Conservation (phyloP, 331 rosid species). For the Telfairia occidentalis region DNA sequence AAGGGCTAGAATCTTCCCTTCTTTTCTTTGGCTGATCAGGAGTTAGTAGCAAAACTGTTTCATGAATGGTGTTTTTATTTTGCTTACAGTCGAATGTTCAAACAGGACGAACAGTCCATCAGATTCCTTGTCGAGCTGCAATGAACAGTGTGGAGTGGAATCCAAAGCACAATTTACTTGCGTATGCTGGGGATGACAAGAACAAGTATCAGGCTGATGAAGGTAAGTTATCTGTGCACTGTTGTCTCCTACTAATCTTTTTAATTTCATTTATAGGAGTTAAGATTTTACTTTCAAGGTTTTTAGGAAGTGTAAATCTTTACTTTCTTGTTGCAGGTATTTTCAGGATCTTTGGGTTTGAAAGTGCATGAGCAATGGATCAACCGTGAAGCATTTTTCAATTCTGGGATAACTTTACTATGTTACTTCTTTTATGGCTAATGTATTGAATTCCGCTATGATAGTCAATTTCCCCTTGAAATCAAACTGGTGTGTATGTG, state of each 20-base stretch:
- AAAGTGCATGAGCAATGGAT: slow-evolving; percentile 8
- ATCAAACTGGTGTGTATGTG: not conserved
- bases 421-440: not conserved
- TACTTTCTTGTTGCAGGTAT: slow-evolving; percentile 10
- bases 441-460: slow-evolving; percentile 1
- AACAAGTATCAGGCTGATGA: slow-evolving; percentile 91
- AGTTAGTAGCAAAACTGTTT: not conserved
- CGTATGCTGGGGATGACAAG: slow-evolving; percentile 96
- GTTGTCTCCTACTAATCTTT: not conserved
- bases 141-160: slow-evolving; percentile 98
- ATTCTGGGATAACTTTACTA: not conserved
- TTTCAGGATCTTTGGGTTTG: slow-evolving; percentile 15
- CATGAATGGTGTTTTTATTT: not conserved
- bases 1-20: not conserved
- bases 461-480: not conserved
- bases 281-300: not conserved
- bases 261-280: not conserved
- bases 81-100: slow-evolving; percentile 58
- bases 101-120: slow-evolving; percentile 77
- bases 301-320: not conserved
- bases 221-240: slow-evolving; percentile 32
- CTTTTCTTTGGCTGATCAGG: not conserved
- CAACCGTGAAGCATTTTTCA: not conserved
- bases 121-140: slow-evolving; percentile 87
- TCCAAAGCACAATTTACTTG: slow-evolving; percentile 83